phyloP scores from a whole-genome alignment of 2,329 filamentous ascomycete species.

The Shiraia sp. region DNA sequence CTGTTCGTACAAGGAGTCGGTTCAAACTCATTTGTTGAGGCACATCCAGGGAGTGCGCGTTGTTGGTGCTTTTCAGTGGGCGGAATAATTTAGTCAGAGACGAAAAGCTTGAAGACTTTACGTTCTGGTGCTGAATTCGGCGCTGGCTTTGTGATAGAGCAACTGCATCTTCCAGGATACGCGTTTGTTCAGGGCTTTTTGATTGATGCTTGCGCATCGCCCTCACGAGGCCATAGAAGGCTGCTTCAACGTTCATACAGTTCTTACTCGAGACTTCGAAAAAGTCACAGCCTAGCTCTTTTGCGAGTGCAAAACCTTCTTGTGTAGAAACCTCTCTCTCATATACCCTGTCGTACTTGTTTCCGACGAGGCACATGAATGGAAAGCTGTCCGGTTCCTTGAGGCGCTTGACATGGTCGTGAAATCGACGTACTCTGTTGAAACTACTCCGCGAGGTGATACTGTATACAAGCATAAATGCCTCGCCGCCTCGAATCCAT shows the following conservation, averaged over 20 bases:
- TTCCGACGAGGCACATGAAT: conserved; percentile 96
- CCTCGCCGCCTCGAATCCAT: conserved; percentile 97
- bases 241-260: conserved; percentile 97
- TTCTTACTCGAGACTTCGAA: conserved; percentile 97
- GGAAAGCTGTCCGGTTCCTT: conserved; percentile 86
- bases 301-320: conserved; percentile 88
- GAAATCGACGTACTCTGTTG: conserved; percentile 90
- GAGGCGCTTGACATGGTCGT: conserved; percentile 94
- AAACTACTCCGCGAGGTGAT: conserved; percentile 97
- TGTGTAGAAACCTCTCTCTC: conserved; percentile 96
- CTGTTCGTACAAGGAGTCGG: too few species aligned
- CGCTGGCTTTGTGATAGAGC: too few species aligned
- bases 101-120: too few species aligned
- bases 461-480: conserved; percentile 96
- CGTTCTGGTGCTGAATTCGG: too few species aligned
- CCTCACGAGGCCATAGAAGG: conserved; percentile 95
- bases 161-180: too few species aligned
- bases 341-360: conserved; percentile 96
- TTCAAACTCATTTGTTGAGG: too few species aligned
- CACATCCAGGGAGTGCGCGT: too few species aligned
- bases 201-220: conserved; percentile 87
- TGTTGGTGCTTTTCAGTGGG: too few species aligned
- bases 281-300: conserved; percentile 92
- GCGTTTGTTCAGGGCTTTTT: too few species aligned
- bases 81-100: too few species aligned